These are phyloP conservation scores for Inosperma sp. DNA, from an alignment of 768 basidiomycete genomes.

Conservation along the genomic window DNA sequence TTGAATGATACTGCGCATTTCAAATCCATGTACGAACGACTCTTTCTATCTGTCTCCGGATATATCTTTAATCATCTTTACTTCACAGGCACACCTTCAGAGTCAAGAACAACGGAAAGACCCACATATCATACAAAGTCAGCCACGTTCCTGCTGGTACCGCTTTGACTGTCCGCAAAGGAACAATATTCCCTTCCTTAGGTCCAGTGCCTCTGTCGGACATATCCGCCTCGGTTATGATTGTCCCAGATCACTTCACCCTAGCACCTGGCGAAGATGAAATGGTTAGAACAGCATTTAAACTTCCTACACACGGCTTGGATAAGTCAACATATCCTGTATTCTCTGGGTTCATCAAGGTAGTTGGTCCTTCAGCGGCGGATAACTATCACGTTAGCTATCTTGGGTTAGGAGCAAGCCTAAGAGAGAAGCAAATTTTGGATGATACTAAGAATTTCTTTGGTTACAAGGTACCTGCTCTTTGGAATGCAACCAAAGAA, in stretches of 20 bases:
- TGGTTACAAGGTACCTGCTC: constrained; percentile 37
- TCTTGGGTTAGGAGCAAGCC: constrained; percentile 36
- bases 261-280: constrained; percentile 40
- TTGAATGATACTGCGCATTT: constrained; percentile 63
- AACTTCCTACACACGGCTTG: constrained; percentile 37
- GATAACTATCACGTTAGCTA: constrained; percentile 43
- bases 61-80: neutral
- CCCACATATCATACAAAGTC: constrained; percentile 40
- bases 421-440: constrained; percentile 46
- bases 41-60: neutral
- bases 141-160: constrained; percentile 53
- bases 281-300: constrained; percentile 41
- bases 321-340: constrained; percentile 47
- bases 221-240: constrained; percentile 39
- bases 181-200: constrained; percentile 34
- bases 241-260: constrained; percentile 41
- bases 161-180: constrained; percentile 41
- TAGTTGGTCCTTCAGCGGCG: constrained; percentile 26
- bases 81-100: constrained; percentile 40
- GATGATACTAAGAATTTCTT: constrained; percentile 47
- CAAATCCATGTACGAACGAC: constrained; percentile 35
- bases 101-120: constrained; percentile 45
- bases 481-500: constrained; percentile 38
- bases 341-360: constrained; percentile 55
- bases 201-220: constrained; percentile 49